Evolutionary conservation across 805 yeast species (phyloP).

Genomic region (Metschnikowia orientalis): DNA sequence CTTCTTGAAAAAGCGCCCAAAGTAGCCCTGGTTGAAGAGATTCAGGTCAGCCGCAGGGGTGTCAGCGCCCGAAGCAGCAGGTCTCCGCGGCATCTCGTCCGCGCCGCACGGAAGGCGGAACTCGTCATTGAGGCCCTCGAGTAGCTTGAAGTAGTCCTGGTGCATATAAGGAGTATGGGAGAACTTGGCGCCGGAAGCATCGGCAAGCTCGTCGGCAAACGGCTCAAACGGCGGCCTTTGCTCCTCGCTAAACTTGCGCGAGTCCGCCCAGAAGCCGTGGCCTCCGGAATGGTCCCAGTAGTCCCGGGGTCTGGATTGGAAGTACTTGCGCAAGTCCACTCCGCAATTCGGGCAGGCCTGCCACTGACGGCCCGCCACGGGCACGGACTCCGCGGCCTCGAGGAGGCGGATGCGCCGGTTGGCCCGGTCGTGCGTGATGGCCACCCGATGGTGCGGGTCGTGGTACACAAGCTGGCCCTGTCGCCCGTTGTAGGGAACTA

Average conservation of each 20-base stretch:
- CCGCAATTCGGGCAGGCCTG: constrained; percentile 6
- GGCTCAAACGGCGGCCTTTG: background rate
- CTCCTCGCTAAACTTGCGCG: no score
- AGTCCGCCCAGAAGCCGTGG: no score
- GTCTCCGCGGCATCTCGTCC: background rate
- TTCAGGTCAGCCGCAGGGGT: constrained; percentile 35
- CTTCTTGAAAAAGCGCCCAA: constrained; percentile 62
- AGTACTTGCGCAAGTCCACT: constrained; percentile 1
- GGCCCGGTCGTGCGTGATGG: constrained; percentile 32
- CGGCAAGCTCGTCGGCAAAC: background rate
- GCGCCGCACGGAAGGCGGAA: constrained; percentile 1
- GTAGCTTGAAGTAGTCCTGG: constrained; percentile 33
- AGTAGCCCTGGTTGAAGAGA: constrained; percentile 80
- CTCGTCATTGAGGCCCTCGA: constrained; percentile 24
- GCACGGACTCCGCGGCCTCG: background rate
- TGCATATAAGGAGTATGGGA: constrained; percentile 25
- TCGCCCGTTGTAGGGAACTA: constrained; percentile 35
- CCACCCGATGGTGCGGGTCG: constrained; percentile 31
- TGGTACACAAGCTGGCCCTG: constrained; percentile 28
- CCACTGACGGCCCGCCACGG: background rate
- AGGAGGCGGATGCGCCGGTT: constrained; percentile 7
- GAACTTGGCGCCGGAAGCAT: background rate
- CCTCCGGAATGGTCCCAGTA: no score
- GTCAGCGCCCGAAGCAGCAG: constrained; percentile 4
- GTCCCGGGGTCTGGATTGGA: background rate